These are phyloP conservation scores for Tylopilus rubrobrunneus DNA, from an alignment of 768 basidiomycete genomes.

Conservation along the genomic window DNA sequence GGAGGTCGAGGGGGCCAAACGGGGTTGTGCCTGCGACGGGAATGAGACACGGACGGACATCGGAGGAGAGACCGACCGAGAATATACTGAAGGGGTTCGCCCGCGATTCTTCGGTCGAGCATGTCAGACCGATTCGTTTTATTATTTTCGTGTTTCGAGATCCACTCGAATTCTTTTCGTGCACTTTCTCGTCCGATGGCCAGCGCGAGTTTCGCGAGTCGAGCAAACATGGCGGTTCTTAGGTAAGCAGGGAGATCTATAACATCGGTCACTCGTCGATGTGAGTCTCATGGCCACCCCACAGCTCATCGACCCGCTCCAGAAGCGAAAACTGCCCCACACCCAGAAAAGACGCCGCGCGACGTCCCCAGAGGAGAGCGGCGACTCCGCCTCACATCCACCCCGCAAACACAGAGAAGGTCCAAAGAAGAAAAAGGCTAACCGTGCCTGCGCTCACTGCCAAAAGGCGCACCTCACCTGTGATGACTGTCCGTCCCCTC, in stretches of 20 bases:
- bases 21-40: constrained; percentile 61
- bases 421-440: constrained; percentile 94
- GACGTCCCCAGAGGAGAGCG: constrained; percentile 54
- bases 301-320: not conserved
- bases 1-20: constrained; percentile 79
- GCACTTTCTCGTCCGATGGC: constrained; percentile 35
- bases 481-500: constrained; percentile 76
- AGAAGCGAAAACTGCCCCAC: constrained; percentile 9
- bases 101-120: constrained; percentile 55
- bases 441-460: constrained; percentile 90
- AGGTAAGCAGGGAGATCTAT: not conserved
- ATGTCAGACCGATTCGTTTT: constrained; percentile 26
- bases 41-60: not conserved
- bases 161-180: constrained; percentile 47
- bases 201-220: constrained; percentile 29
- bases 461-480: constrained; percentile 99
- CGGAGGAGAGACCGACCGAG: constrained; percentile 61
- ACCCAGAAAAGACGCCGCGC: constrained; percentile 58
- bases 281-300: not conserved
- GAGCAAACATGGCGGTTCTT: not conserved
- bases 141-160: constrained; percentile 28
- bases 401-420: constrained; percentile 62
- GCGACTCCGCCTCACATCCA: constrained; percentile 40
- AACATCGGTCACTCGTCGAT: not conserved
- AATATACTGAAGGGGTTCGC: constrained; percentile 90